A percentile compares a stretch with the other conserved stretches of the same genome.
Evolutionary conservation across 2,329 filamentous ascomycete genomes (phyloP).

Genomic region (Periconia sp.): DNA sequence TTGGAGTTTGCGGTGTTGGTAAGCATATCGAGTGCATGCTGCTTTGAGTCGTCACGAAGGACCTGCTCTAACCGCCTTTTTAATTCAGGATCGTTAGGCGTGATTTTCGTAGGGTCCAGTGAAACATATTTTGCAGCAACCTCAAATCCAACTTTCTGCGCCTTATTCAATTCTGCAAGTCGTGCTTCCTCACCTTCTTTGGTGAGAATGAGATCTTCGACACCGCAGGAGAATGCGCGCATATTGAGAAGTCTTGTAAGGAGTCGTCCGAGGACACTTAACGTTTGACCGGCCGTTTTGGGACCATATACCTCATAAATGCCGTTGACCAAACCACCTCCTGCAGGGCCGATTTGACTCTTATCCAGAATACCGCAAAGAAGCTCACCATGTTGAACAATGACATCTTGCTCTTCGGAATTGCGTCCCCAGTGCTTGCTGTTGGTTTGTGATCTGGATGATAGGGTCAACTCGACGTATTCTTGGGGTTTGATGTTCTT

Average conservation of each 20-base stretch:
- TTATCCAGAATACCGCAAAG: constrained; percentile 93
- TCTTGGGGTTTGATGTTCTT: constrained; percentile 84
- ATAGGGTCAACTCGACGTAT: constrained; percentile 76
- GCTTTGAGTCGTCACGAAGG: constrained; percentile 85
- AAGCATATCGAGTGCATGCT: constrained; percentile 84
- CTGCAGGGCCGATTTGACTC: constrained; percentile 84
- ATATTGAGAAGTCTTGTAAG: constrained; percentile 89
- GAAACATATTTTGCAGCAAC: constrained; percentile 89
- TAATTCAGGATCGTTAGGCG: constrained; percentile 70
- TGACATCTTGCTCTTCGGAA: constrained; percentile 78
- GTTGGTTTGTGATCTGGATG: constrained; percentile 75
- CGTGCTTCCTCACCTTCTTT: constrained; percentile 73
- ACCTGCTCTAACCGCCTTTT: constrained; percentile 82
- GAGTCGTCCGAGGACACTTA: constrained; percentile 86
- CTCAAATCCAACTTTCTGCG: constrained; percentile 70
- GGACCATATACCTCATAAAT: constrained; percentile 94
- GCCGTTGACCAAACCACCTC: constrained; percentile 85
- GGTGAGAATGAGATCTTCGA: constrained; percentile 91
- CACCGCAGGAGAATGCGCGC: constrained; percentile 94
- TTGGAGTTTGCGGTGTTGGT: constrained; percentile 71
- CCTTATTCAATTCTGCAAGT: constrained; percentile 67
- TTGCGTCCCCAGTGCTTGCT: constrained; percentile 74
- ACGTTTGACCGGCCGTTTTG: constrained; percentile 78
- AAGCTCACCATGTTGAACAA: constrained; percentile 85
- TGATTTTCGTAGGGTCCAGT: constrained; percentile 64